Conservation (phyloP, 805 yeast genomes). For the Maudiozyma bulderi region DNA sequence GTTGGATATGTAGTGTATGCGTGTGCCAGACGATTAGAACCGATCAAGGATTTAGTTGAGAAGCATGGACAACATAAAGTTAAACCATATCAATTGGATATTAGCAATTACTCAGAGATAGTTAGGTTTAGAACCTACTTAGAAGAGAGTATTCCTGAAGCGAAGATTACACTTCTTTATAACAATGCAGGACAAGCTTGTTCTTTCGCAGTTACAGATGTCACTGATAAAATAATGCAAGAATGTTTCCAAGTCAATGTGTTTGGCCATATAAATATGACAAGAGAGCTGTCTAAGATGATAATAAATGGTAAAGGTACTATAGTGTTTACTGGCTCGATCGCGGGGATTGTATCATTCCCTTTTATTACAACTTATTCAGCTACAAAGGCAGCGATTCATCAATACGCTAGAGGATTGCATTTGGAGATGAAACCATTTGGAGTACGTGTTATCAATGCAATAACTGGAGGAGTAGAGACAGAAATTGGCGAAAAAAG, state of each 20-base stretch:
- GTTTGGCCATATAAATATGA: conserved; percentile 54
- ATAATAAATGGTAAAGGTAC: conserved; percentile 57
- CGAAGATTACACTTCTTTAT: conserved; percentile 47
- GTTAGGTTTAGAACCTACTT: conserved; percentile 34
- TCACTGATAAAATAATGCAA: conserved; percentile 40
- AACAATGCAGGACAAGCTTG: conserved; percentile 78
- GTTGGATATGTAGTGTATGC: conserved; percentile 57
- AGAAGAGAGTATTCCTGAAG: conserved; percentile 32
- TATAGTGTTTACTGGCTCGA: conserved; percentile 64
- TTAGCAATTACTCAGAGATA: conserved; percentile 42
- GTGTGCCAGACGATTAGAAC: conserved; percentile 57
- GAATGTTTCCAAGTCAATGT: conserved; percentile 57
- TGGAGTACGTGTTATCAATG: conserved; percentile 57
- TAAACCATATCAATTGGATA: conserved; percentile 44
- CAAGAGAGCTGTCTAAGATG: conserved; percentile 45
- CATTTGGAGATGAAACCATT: conserved; percentile 61
- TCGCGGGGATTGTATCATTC: conserved; percentile 53
- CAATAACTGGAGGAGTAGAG: conserved; percentile 65
- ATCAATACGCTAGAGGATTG: conserved; percentile 53
- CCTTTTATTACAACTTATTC: conserved; percentile 62
- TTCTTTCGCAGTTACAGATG: conserved; percentile 58
- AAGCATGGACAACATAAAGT: conserved; percentile 29
- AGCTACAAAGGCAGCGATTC: conserved; percentile 65
- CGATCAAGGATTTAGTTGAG: conserved; percentile 40
- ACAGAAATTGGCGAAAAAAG: conserved; percentile 61